Base-by-base conservation (phyloP, 345 rosid genomes). In the Syzygium oleosum region DNA sequence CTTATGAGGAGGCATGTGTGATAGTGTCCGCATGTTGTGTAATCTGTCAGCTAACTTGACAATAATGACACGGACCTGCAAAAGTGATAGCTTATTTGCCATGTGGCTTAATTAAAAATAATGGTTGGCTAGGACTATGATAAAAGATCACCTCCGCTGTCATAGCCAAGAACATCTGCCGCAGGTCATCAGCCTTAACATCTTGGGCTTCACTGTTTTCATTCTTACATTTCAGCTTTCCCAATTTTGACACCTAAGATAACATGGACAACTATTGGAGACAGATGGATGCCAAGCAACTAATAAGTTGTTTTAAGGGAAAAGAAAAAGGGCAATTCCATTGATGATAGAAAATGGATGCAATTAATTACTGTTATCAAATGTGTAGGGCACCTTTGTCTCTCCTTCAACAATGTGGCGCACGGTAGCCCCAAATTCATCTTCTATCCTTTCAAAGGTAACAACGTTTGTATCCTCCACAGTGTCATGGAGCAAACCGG, bases 351-450 rank as follows among this genome's bases (percentile, higher is more conserved):
- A 73, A 73, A 73, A 38, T 38, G 83, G 25, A 73, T 21, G 83
- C 83, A 73, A 38, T 38, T 84, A 85, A 61, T 53, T 85, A 91
- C 87, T 58, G 51, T 51, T 16, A n/a, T 56, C 54, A 49, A 84
- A 85, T 77, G 83, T 86, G 77, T 52, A 88, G 87, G 86, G 89
- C 91, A 95, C 99, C 99, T 98, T 98, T 86, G 99, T 98, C 94
- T 98, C 99, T 91, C 99, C 99, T 93, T 98, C 99, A 41, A 98
- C 99, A 88, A 98, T 98, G 93, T 86, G 97, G 73, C 99, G 95
- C 54, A 98, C 99, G 38, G 92, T 94, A 84, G 94, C 93, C 88
- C 99, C 98, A 93, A 96, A 96, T 90, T 96, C 96, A 90, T 94
- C 93, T 85, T 98, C 99, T 91, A 98, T 98, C 90, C 94, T 94